Evolutionary conservation across 2,329 filamentous ascomycete species (phyloP).

Genomic region (Basipetospora chlamydospora): DNA sequence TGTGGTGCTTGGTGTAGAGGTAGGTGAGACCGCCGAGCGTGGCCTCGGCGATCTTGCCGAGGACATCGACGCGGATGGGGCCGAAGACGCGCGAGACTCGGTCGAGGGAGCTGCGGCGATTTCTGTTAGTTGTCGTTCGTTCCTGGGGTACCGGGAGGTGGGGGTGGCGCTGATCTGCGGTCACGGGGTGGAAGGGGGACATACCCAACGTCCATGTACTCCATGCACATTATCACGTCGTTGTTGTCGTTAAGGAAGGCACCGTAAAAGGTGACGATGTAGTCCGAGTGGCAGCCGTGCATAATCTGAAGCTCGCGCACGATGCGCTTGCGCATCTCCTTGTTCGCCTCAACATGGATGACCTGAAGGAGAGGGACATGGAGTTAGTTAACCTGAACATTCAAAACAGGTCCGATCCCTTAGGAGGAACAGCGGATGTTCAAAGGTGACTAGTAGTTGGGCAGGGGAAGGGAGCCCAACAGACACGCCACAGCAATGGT

Average conservation of each 20-base stretch:
- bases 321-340: conserved; percentile 91
- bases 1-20: conserved; percentile 86
- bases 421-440: too few relatives aligned
- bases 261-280: conserved; percentile 96
- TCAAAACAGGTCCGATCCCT: too few relatives aligned
- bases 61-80: conserved; percentile 84
- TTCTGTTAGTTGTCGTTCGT: too few relatives aligned
- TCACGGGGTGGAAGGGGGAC: conserved; percentile 16
- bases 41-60: conserved; percentile 95
- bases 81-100: conserved; percentile 89
- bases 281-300: conserved; percentile 91
- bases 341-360: conserved; percentile 96
- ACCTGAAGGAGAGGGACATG: conserved; percentile 55
- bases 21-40: conserved; percentile 88
- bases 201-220: conserved; percentile 98
- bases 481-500: too few relatives aligned
- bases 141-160: too few relatives aligned
- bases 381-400: too few relatives aligned
- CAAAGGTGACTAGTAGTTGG: too few relatives aligned
- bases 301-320: conserved; percentile 96
- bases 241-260: conserved; percentile 93
- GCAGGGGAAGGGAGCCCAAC: too few relatives aligned
- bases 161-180: too few relatives aligned
- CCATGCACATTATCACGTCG: conserved; percentile 99
- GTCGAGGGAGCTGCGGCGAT: conserved; percentile 62